Evolutionary conservation across 2,329 filamentous ascomycete species (phyloP).

Genomic region (Aureobasidium mangrovei): DNA sequence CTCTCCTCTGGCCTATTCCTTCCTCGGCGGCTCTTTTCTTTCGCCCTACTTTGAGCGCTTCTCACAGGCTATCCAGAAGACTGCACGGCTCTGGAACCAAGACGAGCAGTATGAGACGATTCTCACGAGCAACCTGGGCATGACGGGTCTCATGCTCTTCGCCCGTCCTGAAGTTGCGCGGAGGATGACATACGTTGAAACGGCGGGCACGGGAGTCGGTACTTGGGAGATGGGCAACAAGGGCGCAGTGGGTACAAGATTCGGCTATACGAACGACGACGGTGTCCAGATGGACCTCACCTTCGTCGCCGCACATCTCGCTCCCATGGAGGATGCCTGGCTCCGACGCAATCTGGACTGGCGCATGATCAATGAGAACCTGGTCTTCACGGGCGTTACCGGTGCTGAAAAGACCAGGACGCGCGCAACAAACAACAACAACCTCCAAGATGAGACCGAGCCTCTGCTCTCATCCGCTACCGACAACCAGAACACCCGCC

Average conservation of each 20-base stretch:
- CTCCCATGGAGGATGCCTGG: conserved; percentile 74
- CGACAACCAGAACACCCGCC: conserved; percentile 33
- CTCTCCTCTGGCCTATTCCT: conserved; percentile 72
- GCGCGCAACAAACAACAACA: conserved; percentile 10
- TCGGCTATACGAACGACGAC: conserved; percentile 49
- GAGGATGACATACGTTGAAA: conserved; percentile 57
- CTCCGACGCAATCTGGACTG: conserved; percentile 77
- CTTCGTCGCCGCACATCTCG: conserved; percentile 80
- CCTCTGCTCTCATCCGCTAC: conserved; percentile 26
- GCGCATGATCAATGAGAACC: conserved; percentile 68
- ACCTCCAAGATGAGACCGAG: conserved; percentile 19
- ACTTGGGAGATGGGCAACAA: conserved; percentile 90
- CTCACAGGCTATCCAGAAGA: conserved; percentile 51
- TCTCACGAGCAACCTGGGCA: conserved; percentile 66
- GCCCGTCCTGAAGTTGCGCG: conserved; percentile 52
- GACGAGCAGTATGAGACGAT: conserved; percentile 63
- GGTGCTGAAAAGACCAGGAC: conserved; percentile 12
- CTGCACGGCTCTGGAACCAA: conserved; percentile 37
- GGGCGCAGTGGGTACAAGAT: conserved; percentile 72
- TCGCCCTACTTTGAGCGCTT: conserved; percentile 66
- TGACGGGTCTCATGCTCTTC: conserved; percentile 86
- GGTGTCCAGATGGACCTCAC: conserved; percentile 57
- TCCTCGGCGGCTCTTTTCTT: conserved; percentile 75
- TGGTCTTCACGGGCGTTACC: conserved; percentile 54
- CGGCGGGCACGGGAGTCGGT: conserved; percentile 78